These are phyloP conservation scores for Ophidiomyces ophidiicola DNA, from an alignment of 2,329 filamentous ascomycete genomes.

Conservation along the genomic window DNA sequence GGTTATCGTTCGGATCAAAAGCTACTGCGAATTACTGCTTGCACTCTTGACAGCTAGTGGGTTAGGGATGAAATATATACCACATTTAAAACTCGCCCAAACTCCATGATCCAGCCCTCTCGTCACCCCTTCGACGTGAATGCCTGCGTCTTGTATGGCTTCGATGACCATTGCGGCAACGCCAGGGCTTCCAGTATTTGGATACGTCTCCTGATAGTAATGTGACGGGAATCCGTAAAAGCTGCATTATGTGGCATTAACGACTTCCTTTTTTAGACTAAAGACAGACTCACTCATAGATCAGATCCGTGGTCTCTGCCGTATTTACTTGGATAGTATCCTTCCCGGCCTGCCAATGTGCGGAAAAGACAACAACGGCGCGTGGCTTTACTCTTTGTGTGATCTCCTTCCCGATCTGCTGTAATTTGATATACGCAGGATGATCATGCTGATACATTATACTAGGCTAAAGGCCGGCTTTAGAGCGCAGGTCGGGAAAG, in stretches of 20 bases:
- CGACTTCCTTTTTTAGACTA: background rate
- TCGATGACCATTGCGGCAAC: slow-evolving; percentile 48
- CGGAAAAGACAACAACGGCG: slow-evolving; percentile 63
- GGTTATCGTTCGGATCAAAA: slow-evolving; percentile 50
- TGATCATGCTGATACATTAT: slow-evolving; percentile 58
- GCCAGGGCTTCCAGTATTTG: slow-evolving; percentile 48
- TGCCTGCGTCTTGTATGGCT: slow-evolving; percentile 44
- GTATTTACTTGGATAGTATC: slow-evolving; percentile 53
- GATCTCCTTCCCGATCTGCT: slow-evolving; percentile 56
- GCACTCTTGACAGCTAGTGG: background rate
- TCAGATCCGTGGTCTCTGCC: slow-evolving; percentile 50
- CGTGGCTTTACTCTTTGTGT: slow-evolving; percentile 57
- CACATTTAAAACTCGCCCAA: slow-evolving; percentile 53
- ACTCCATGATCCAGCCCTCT: slow-evolving; percentile 65
- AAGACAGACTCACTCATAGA: slow-evolving; percentile 48
- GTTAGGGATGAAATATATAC: slow-evolving; percentile 24
- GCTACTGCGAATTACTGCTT: slow-evolving; percentile 28
- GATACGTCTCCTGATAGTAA: slow-evolving; percentile 57
- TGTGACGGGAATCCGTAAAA: slow-evolving; percentile 61
- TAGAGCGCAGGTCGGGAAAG: background rate
- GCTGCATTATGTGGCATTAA: slow-evolving; percentile 23
- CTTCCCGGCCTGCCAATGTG: slow-evolving; percentile 56
- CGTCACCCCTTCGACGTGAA: slow-evolving; percentile 47
- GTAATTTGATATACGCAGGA: slow-evolving; percentile 53
- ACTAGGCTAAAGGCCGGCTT: slow-evolving; percentile 37